Conservation (phyloP, 2,329 filamentous ascomycete genomes). For the Neonectria neomacrospora region DNA sequence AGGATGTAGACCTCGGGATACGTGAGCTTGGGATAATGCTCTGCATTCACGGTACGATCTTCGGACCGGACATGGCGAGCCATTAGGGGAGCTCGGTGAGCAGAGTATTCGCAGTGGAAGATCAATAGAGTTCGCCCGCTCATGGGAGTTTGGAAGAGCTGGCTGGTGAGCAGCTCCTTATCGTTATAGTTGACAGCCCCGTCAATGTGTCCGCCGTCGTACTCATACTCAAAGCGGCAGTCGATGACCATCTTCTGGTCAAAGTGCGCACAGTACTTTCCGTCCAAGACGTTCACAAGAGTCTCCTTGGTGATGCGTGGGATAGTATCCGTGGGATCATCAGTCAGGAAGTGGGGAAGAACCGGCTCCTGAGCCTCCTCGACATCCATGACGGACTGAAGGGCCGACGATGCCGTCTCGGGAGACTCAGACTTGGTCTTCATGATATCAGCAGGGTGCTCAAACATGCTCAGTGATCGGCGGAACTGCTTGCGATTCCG, state of each 20-base stretch:
- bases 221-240: constrained; percentile 99
- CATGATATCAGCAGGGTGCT: constrained; percentile 88
- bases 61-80: constrained; percentile 91
- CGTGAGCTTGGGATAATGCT: constrained; percentile 87
- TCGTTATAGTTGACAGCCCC: constrained; percentile 97
- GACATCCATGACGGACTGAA: constrained; percentile 84
- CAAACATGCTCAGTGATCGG: constrained; percentile 97
- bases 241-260: constrained; percentile 90
- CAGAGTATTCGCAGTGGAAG: constrained; percentile 98
- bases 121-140: constrained; percentile 82
- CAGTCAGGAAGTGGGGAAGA: constrained; percentile 85
- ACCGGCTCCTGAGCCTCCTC: constrained; percentile 79
- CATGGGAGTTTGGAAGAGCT: constrained; percentile 78
- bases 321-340: constrained; percentile 85
- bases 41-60: constrained; percentile 86
- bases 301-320: constrained; percentile 87
- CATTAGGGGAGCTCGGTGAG: constrained; percentile 95
- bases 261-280: constrained; percentile 80
- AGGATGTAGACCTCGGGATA: constrained; percentile 98
- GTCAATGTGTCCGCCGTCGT: constrained; percentile 93
- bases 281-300: constrained; percentile 87
- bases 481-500: constrained; percentile 89
- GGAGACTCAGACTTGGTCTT: constrained; percentile 76
- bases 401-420: constrained; percentile 52
- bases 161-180: constrained; percentile 84